phyloP scores from a whole-genome alignment of 441 rosid genomes.

The Adansonia rubrostipa region DNA sequence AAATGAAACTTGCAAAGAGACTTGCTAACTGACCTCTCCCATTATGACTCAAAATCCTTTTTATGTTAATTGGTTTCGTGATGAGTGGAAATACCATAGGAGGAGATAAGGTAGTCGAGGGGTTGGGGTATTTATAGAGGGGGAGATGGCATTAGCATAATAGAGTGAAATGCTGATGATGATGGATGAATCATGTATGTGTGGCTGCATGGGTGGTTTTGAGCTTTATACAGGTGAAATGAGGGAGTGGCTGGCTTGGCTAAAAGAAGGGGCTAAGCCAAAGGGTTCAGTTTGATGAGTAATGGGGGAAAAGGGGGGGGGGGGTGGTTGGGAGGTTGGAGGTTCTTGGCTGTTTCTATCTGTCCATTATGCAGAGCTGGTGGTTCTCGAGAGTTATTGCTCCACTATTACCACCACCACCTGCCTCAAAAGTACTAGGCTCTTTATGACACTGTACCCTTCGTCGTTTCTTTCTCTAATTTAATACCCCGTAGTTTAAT shows the following conservation, averaged over 20 bases:
- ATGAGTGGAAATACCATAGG: slow-evolving; percentile 25
- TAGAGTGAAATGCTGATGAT: neutral
- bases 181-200: neutral
- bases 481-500: neutral
- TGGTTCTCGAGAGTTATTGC: neutral
- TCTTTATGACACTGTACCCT: neutral
- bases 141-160: neutral
- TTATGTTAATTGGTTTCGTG: slow-evolving; percentile 14
- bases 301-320: no score
- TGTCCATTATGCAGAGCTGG: neutral
- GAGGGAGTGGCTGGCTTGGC: neutral
- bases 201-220: neutral
- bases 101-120: neutral
- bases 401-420: neutral
- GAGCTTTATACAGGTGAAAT: neutral
- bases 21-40: slow-evolving; percentile 42
- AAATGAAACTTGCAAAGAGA: no score
- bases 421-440: neutral
- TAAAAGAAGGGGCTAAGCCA: neutral
- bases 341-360: neutral
- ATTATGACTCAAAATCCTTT: slow-evolving; percentile 35
- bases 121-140: slow-evolving; percentile 3
- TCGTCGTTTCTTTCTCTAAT: neutral
- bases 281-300: no score
- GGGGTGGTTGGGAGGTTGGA: neutral